phyloP scores from a whole-genome alignment of 768 basidiomycete species.

The Tremella mesenterica region DNA sequence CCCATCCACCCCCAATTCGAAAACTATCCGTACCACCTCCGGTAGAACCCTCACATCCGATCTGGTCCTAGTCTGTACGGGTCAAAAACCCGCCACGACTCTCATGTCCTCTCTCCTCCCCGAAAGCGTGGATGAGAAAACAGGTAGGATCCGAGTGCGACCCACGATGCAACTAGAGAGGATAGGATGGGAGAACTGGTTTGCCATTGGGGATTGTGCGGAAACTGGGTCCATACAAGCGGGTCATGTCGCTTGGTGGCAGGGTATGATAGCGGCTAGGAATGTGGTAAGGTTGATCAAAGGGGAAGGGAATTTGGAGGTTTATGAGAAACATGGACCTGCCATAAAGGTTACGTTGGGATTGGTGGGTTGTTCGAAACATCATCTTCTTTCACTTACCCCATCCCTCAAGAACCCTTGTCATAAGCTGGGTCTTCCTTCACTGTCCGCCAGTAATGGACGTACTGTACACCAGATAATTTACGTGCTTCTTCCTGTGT shows the following conservation, averaged over 20 bases:
- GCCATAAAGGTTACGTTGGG: slow-evolving; percentile 42
- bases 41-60: slow-evolving; percentile 37
- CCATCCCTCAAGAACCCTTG: background rate
- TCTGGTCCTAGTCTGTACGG: slow-evolving; percentile 41
- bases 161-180: slow-evolving; percentile 31
- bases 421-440: too few species aligned
- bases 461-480: too few species aligned
- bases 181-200: slow-evolving; percentile 14
- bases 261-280: slow-evolving; percentile 40
- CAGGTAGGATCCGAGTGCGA: slow-evolving; percentile 30
- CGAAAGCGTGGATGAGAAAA: slow-evolving; percentile 26
- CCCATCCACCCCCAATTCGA: too few species aligned
- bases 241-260: slow-evolving; percentile 44
- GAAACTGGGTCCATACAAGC: slow-evolving; percentile 43
- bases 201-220: slow-evolving; percentile 44
- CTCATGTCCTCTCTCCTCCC: slow-evolving; percentile 34
- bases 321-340: slow-evolving; percentile 30
- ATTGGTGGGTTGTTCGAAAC: too few species aligned
- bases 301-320: slow-evolving; percentile 24
- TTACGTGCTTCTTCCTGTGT: too few species aligned
- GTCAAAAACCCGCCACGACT: slow-evolving; percentile 41
- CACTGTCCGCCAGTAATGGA: too few species aligned
- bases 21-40: slow-evolving; percentile 32
- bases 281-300: slow-evolving; percentile 36
- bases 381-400: too few species aligned